These are phyloP conservation scores for Pichia sp. DNA, from an alignment of 1,139 yeast genomes.

Conservation along the genomic window DNA sequence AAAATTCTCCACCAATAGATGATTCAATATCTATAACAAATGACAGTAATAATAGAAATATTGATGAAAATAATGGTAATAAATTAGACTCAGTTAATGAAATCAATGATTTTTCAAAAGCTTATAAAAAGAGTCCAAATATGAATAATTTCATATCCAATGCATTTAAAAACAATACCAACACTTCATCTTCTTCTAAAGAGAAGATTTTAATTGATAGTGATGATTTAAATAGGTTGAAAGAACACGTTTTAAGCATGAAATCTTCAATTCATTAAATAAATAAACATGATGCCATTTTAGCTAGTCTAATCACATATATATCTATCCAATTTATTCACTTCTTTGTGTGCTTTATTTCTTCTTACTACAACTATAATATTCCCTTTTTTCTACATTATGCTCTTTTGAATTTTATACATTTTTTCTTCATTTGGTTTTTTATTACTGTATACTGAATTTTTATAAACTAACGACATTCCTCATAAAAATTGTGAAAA, in stretches of 20 bases:
- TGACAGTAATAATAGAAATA: too few species aligned
- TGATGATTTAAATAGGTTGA: slow-evolving; percentile 24
- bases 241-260: slow-evolving; percentile 24
- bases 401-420: too few species aligned
- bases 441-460: too few species aligned
- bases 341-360: not conserved
- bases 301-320: not conserved
- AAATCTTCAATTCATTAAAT: slow-evolving; percentile 17
- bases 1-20: slow-evolving; percentile 4
- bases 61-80: not conserved
- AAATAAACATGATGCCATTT: not conserved
- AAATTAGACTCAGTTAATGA: too few species aligned
- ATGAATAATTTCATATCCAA: slow-evolving; percentile 1
- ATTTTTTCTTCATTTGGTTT: too few species aligned
- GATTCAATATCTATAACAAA: too few species aligned
- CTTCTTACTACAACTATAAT: not conserved
- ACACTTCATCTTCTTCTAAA: not conserved
- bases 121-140: slow-evolving; percentile 10
- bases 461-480: too few species aligned
- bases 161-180: slow-evolving; percentile 2
- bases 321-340: not conserved
- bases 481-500: too few species aligned
- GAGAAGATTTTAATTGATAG: slow-evolving; percentile 21
- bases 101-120: slow-evolving; percentile 12
- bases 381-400: not conserved